Conservation (phyloP, 371 early-diverging fungal genomes). For the Circinella umbellata region DNA sequence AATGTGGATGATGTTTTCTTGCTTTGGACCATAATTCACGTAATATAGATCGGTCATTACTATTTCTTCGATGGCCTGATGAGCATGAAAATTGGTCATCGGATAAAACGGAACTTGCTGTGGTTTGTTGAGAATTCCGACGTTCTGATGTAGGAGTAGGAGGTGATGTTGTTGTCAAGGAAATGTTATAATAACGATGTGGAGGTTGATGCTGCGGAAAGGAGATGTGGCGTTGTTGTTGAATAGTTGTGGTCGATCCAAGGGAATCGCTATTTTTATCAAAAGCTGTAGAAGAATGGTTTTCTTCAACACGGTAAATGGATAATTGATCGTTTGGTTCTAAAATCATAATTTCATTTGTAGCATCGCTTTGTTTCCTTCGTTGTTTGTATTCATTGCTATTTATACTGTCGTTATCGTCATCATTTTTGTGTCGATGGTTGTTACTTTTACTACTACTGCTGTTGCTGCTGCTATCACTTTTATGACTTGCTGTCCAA, state of each 20-base stretch:
- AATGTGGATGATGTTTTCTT: constrained; percentile 34
- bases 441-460: not conserved
- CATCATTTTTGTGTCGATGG: not conserved
- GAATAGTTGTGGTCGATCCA: not conserved
- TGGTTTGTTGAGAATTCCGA: constrained; percentile 40
- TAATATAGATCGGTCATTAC: constrained; percentile 32
- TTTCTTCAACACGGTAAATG: not conserved
- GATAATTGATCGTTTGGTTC: constrained; percentile 5
- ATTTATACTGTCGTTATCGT: not conserved
- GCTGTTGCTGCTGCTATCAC: not conserved
- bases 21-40: constrained; percentile 43
- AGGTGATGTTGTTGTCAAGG: not conserved
- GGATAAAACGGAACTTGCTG: constrained; percentile 28
- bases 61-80: constrained; percentile 32
- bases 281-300: not conserved
- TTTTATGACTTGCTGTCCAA: not conserved
- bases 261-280: constrained; percentile 7
- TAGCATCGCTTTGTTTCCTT: too few species aligned
- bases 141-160: constrained; percentile 15
- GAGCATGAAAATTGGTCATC: constrained; percentile 39
- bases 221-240: not conserved
- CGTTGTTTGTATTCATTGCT: not conserved
- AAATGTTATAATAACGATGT: not conserved
- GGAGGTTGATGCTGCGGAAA: constrained; percentile 10
- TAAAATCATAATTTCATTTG: not conserved